Percentiles rank a stretch among this genome's conserved stretches.
phyloP scores from a whole-genome alignment of 2,329 filamentous ascomycete species.

The Verticillium nubilum region DNA sequence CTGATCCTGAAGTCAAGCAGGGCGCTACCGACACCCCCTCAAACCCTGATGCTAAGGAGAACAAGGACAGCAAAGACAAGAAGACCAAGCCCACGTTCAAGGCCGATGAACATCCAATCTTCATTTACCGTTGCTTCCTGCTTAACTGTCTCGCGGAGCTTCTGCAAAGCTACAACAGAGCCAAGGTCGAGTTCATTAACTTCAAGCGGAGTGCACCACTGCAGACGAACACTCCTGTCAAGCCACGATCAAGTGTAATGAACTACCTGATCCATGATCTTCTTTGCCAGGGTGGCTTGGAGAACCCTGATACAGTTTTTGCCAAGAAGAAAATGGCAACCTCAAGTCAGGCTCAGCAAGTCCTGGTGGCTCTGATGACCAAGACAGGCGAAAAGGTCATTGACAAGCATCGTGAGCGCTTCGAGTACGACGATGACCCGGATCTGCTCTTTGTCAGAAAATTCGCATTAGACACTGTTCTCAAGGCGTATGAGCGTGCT shows the following conservation, averaged over 20 bases:
- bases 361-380: conserved; percentile 79
- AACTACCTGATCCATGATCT: conserved; percentile 90
- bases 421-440: conserved; percentile 68
- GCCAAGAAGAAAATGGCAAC: conserved; percentile 84
- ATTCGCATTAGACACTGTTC: conserved; percentile 88
- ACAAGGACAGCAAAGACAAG: conserved; percentile 47
- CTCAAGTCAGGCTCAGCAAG: conserved; percentile 77
- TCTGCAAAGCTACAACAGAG: conserved; percentile 83
- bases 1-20: not conserved
- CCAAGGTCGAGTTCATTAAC: conserved; percentile 98
- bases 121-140: conserved; percentile 92
- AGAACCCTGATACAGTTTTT: conserved; percentile 66
- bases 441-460: conserved; percentile 89
- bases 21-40: not conserved
- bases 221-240: conserved; percentile 81
- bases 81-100: conserved; percentile 80
- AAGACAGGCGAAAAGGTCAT: conserved; percentile 76
- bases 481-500: conserved; percentile 89
- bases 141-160: conserved; percentile 89
- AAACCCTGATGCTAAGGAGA: conserved; percentile 9
- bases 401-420: conserved; percentile 51
- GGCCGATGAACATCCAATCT: conserved; percentile 88
- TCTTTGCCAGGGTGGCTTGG: conserved; percentile 54
- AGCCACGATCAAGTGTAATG: conserved; percentile 84
- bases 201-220: conserved; percentile 90